Percentiles rank a stretch among this genome's conserved stretches.
phyloP scores from a whole-genome alignment of 257 asterid genomes.

The Solanum gandarillasii region DNA sequence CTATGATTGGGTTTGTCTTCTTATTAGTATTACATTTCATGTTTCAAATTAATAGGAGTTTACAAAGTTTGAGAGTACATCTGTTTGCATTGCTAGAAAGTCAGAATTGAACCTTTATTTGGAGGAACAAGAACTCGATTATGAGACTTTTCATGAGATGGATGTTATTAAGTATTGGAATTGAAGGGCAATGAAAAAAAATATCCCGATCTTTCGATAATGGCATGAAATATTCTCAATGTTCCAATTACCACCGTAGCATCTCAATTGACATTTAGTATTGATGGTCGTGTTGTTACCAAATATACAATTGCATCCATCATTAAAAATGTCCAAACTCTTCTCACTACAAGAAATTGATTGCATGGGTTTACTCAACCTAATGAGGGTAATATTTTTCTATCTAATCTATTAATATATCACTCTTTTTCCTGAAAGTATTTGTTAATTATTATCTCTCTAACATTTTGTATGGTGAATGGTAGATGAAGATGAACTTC shows the following conservation, averaged over 20 bases:
- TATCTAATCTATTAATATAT: background rate
- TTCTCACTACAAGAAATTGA: background rate
- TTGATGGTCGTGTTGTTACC: background rate
- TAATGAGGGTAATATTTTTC: background rate
- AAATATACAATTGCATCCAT: too few species aligned
- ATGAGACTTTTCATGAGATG: background rate
- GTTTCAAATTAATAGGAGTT: background rate
- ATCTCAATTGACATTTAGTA: background rate
- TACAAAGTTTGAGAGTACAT: background rate
- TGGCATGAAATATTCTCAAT: too few species aligned
- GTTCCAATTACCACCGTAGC: background rate
- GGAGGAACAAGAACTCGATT: background rate
- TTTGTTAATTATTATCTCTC: too few species aligned
- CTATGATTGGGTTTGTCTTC: background rate
- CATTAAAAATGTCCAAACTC: background rate
- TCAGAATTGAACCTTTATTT: background rate
- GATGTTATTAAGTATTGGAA: background rate
- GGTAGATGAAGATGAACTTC: background rate
- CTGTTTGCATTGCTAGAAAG: background rate
- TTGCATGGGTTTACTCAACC: background rate
- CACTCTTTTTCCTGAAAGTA: background rate
- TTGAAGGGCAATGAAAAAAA: background rate
- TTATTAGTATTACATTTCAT: background rate
- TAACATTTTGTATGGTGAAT: too few species aligned
- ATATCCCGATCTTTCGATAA: background rate